A percentile compares a stretch with the other conserved stretches of the same genome.
These are phyloP conservation scores for Lyophyllum atratum DNA, from an alignment of 768 basidiomycete genomes.

Conservation along the genomic window DNA sequence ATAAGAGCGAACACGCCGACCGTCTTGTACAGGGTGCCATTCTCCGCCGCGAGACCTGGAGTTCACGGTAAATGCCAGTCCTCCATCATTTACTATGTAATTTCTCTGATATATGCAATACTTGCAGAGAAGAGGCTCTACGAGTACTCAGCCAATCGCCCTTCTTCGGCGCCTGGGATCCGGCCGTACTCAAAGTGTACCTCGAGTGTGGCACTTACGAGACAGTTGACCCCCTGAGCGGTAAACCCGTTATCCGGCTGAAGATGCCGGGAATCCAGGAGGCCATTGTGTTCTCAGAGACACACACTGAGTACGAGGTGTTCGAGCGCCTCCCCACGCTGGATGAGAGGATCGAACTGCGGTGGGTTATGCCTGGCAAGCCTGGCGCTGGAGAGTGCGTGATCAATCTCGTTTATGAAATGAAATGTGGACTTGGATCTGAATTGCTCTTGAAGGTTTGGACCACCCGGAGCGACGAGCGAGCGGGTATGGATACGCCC, in stretches of 20 bases:
- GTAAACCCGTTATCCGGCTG: conserved; percentile 46
- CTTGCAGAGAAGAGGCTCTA: conserved; percentile 60
- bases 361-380: conserved; percentile 57
- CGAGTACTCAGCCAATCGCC: conserved; percentile 47
- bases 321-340: conserved; percentile 44
- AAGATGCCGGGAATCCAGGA: conserved; percentile 73
- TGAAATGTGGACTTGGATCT: not conserved
- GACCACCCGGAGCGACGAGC: conserved; percentile 31
- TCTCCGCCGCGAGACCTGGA: conserved; percentile 62
- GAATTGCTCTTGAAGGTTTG: conserved; percentile 26
- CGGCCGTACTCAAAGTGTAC: conserved; percentile 59
- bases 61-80: conserved; percentile 44
- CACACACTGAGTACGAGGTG: conserved; percentile 39
- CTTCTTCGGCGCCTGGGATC: conserved; percentile 77
- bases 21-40: conserved; percentile 48
- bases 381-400: conserved; percentile 36
- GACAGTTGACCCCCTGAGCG: conserved; percentile 24
- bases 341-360: conserved; percentile 50
- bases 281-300: conserved; percentile 59
- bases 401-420: not conserved
- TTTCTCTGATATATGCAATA: too few relatives aligned
- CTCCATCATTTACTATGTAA: too few relatives aligned
- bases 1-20: conserved; percentile 13
- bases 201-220: conserved; percentile 57
- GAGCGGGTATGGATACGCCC: conserved; percentile 47